Evolutionary conservation across 192 early-diverging fungal genomes (phyloP).

Genomic region (Entomortierella chlamydospora): DNA sequence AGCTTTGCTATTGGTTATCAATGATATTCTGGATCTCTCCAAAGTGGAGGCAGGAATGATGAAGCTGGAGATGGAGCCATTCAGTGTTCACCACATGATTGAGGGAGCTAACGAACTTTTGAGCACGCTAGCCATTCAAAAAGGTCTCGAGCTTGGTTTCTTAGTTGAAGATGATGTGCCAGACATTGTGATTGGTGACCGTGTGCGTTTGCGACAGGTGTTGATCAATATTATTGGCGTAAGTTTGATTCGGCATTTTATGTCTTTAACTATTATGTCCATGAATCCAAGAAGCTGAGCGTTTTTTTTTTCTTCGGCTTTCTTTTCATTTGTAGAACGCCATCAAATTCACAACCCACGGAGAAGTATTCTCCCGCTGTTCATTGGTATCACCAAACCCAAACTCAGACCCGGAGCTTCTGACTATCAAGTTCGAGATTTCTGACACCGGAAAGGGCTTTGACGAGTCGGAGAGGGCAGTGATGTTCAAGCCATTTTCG

Average conservation of each 20-base stretch:
- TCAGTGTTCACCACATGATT: conserved; percentile 69
- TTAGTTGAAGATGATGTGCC: conserved; percentile 80
- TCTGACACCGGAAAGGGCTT: conserved; percentile 88
- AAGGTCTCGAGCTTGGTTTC: conserved; percentile 74
- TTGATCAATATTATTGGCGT: conserved; percentile 83
- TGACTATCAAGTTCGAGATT: conserved; percentile 76
- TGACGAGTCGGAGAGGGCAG: conserved; percentile 71
- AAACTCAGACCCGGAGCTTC: conserved; percentile 31
- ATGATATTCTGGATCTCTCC: conserved; percentile 86
- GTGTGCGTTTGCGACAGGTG: conserved; percentile 79
- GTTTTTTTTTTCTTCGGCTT: background rate
- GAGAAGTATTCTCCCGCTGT: conserved; percentile 72
- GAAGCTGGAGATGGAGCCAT: conserved; percentile 79
- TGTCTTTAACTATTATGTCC: no score
- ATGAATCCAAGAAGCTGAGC: no score
- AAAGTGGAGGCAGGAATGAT: conserved; percentile 90
- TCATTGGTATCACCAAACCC: conserved; percentile 46
- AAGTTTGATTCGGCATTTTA: conserved; percentile 36
- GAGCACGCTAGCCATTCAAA: conserved; percentile 77
- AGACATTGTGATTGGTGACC: conserved; percentile 77
- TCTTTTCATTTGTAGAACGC: conserved; percentile 66
- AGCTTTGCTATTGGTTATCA: conserved; percentile 81
- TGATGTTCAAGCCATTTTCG: conserved; percentile 85
- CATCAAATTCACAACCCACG: conserved; percentile 85
- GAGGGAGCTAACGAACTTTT: conserved; percentile 80